phyloP scores from a whole-genome alignment of 108 stramenopile genomes.

The Nitzschia inconspicua region DNA sequence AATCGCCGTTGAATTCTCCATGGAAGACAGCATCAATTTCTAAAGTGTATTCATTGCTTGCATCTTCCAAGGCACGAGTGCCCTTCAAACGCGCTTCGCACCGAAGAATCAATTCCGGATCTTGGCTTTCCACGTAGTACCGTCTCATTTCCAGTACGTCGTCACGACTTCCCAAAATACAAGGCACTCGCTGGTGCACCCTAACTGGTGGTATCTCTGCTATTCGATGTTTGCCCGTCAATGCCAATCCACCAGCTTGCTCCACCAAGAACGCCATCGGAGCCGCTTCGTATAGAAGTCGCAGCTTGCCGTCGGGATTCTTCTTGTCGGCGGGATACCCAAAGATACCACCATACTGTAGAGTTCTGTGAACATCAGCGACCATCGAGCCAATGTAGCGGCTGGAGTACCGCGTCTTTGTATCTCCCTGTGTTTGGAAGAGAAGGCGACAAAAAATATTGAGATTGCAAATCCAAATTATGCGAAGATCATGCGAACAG shows the following conservation, averaged over 20 bases:
- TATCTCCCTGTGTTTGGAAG: conserved; percentile 27
- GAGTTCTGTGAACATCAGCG: conserved; percentile 91
- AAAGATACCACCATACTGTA: conserved; percentile 92
- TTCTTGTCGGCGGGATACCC: conserved; percentile 83
- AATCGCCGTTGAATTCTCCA: background rate
- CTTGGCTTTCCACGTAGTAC: conserved; percentile 26
- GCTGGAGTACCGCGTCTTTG: conserved; percentile 34
- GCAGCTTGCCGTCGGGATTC: conserved; percentile 69
- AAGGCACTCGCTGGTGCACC: conserved; percentile 63
- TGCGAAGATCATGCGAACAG: conserved; percentile 51
- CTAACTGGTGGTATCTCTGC: conserved; percentile 34
- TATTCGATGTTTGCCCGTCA: conserved; percentile 42
- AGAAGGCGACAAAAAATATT: background rate
- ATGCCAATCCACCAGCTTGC: conserved; percentile 78
- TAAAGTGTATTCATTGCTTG: background rate
- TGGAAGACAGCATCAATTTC: too few species aligned
- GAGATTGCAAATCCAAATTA: conserved; percentile 47
- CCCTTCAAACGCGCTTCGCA: conserved; percentile 17
- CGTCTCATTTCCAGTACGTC: conserved; percentile 58
- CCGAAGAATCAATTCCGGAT: conserved; percentile 18
- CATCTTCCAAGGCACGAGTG: background rate
- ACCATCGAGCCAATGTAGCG: conserved; percentile 96
- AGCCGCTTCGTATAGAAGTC: conserved; percentile 66
- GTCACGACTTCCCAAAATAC: conserved; percentile 59
- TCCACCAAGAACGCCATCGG: conserved; percentile 94